Evolutionary conservation across 768 basidiomycete species (phyloP).

Genomic region (Pleurotus tuoliensis): DNA sequence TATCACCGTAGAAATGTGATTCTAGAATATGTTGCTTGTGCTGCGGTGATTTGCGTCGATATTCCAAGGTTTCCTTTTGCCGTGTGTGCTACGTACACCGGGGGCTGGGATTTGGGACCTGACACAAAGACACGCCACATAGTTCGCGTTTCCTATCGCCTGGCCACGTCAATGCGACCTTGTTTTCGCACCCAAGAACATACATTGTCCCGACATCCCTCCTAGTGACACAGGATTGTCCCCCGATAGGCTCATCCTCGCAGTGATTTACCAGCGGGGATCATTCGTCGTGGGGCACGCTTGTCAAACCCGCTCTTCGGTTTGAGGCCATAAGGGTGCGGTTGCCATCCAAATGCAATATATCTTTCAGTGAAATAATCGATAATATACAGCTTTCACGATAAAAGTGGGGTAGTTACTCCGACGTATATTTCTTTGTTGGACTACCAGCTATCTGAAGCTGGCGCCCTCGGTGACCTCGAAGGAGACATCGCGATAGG

Average conservation of each 20-base stretch:
- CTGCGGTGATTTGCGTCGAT: constrained; percentile 2
- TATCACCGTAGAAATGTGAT: neutral
- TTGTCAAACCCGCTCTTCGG: neutral
- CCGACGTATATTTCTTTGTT: neutral
- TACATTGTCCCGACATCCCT: neutral
- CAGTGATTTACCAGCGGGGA: neutral
- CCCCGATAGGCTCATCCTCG: neutral
- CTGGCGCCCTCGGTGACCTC: neutral
- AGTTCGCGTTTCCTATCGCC: neutral
- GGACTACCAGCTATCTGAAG: neutral
- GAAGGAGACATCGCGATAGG: constrained; percentile 35
- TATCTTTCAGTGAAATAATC: neutral
- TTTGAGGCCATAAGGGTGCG: neutral
- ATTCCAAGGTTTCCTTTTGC: neutral
- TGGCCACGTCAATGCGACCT: neutral
- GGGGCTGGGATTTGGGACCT: neutral
- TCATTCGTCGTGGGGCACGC: neutral
- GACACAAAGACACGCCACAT: no score
- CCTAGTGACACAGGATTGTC: neutral
- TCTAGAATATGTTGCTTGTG: neutral
- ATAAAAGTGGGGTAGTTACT: neutral
- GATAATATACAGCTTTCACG: neutral
- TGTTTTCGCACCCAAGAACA: neutral
- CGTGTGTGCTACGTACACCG: neutral
- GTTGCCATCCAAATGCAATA: neutral